Evolutionary conservation across 1,284 basidiomycete genomes (phyloP).

Genomic region (Marasmius sp.): DNA sequence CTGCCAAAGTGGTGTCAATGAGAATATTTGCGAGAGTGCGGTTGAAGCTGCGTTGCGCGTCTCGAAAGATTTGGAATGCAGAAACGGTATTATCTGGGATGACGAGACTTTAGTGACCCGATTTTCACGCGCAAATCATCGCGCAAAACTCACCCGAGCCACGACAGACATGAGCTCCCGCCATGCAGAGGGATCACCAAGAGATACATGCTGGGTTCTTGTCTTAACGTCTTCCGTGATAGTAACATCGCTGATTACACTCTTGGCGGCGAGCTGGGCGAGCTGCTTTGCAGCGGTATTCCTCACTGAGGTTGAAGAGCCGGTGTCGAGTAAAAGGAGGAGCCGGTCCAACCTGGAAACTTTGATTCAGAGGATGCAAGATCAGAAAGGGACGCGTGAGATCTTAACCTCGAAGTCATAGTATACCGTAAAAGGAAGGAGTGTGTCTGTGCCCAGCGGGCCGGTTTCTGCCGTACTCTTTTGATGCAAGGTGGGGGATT

Average conservation of each 20-base stretch:
- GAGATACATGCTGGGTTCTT: conserved; percentile 53
- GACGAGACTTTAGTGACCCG: conserved; percentile 6
- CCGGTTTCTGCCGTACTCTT: conserved; percentile 7
- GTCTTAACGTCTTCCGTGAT: conserved; percentile 77
- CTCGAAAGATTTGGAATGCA: conserved; percentile 87
- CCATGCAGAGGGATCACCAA: conserved; percentile 72
- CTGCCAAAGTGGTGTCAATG: conserved; percentile 81
- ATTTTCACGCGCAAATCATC: not conserved
- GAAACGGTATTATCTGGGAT: conserved; percentile 79
- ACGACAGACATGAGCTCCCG: conserved; percentile 82
- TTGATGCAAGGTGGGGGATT: conserved; percentile 11
- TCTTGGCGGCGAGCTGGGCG: conserved; percentile 84
- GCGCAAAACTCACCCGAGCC: conserved; percentile 57
- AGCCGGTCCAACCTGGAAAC: conserved; percentile 81
- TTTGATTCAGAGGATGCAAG: not conserved
- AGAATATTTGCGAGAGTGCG: conserved; percentile 85
- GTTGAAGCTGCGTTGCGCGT: conserved; percentile 83
- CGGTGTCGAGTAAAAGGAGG: conserved; percentile 87
- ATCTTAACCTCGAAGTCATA: conserved; percentile 65
- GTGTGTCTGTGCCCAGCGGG: conserved; percentile 6
- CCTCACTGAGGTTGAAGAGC: conserved; percentile 83
- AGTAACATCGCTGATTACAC: conserved; percentile 78
- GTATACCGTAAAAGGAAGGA: conserved; percentile 34
- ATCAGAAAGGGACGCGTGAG: not conserved
- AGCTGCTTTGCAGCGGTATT: conserved; percentile 91